phyloP scores from a whole-genome alignment of 2,329 filamentous ascomycete genomes.

The Ophiocordyceps camponoti-saundersi region DNA sequence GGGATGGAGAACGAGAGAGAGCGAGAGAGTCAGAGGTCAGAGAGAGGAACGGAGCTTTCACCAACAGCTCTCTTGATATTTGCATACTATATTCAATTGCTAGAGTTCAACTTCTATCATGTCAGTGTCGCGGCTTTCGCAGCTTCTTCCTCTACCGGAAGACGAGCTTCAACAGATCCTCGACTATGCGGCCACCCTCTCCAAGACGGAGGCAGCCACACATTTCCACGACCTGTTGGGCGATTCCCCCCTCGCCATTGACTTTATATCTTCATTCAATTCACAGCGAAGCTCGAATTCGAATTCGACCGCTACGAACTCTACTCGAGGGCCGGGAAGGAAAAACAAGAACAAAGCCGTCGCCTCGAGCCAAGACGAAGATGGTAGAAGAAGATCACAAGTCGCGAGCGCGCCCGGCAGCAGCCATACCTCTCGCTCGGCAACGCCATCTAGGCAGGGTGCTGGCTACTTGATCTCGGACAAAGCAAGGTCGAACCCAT shows the following conservation, averaged over 20 bases:
- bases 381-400: conserved; percentile 32
- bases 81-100: background rate
- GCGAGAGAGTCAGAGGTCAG: no score
- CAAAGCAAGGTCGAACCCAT: conserved; percentile 36
- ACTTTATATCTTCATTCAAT: conserved; percentile 74
- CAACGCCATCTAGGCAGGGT: conserved; percentile 30
- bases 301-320: background rate
- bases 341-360: background rate
- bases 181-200: conserved; percentile 61
- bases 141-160: conserved; percentile 70
- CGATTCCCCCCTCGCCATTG: conserved; percentile 58
- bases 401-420: conserved; percentile 22
- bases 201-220: conserved; percentile 60
- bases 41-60: no score
- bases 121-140: conserved; percentile 52
- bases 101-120: conserved; percentile 14
- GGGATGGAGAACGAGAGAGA: background rate
- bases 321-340: background rate
- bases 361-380: conserved; percentile 27
- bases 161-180: conserved; percentile 72
- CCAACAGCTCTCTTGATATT: no score
- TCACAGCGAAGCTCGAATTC: conserved; percentile 27
- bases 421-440: conserved; percentile 18
- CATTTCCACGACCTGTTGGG: conserved; percentile 82
- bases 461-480: conserved; percentile 73